Evolutionary conservation across 2,329 filamentous ascomycete genomes (phyloP).

Genomic region (Ophiocordyceps camponoti-rufipedis): DNA sequence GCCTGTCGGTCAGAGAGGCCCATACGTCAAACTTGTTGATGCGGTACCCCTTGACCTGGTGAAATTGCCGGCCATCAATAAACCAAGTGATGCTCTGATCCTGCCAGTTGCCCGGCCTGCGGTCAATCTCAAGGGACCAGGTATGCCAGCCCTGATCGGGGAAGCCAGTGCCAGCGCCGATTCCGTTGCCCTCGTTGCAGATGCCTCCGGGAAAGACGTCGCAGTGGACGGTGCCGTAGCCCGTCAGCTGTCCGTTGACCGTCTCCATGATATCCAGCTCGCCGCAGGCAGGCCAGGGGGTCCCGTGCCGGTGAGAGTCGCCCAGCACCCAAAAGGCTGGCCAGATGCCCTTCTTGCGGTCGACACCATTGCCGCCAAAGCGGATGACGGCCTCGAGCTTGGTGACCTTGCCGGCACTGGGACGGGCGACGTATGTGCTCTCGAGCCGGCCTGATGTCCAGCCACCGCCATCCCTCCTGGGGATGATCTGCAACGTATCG

Average conservation of each 20-base stretch:
- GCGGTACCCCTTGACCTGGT: slow-evolving; percentile 22
- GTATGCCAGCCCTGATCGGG: slow-evolving; percentile 25
- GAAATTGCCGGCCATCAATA: slow-evolving; percentile 24
- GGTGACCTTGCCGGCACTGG: slow-evolving; percentile 24
- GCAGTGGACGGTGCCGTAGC: slow-evolving; percentile 34
- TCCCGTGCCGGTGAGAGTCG: slow-evolving; percentile 26
- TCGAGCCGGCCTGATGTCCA: slow-evolving; percentile 41
- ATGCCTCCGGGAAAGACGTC: slow-evolving; percentile 23
- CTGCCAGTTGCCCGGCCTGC: slow-evolving; percentile 23
- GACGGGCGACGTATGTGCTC: slow-evolving; percentile 26
- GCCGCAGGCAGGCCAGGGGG: slow-evolving; percentile 31
- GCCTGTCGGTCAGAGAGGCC: slow-evolving; percentile 28
- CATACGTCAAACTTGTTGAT: slow-evolving; percentile 28
- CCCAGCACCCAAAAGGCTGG: slow-evolving; percentile 41
- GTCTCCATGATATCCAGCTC: slow-evolving; percentile 41
- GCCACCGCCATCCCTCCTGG: slow-evolving; percentile 17
- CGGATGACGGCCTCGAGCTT: slow-evolving; percentile 26
- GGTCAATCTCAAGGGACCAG: slow-evolving; percentile 31
- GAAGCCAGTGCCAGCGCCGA: slow-evolving; percentile 16
- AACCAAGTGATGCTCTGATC: slow-evolving; percentile 33
- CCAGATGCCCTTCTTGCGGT: slow-evolving; percentile 35
- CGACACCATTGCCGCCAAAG: slow-evolving; percentile 22
- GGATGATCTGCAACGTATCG: slow-evolving; percentile 31
- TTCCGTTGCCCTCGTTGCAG: slow-evolving; percentile 32
- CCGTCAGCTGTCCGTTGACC: slow-evolving; percentile 27